Percentiles rank a stretch among this genome's conserved stretches.
These are phyloP conservation scores for Adansonia digitata DNA, from an alignment of 345 rosid species.

Conservation along the genomic window DNA sequence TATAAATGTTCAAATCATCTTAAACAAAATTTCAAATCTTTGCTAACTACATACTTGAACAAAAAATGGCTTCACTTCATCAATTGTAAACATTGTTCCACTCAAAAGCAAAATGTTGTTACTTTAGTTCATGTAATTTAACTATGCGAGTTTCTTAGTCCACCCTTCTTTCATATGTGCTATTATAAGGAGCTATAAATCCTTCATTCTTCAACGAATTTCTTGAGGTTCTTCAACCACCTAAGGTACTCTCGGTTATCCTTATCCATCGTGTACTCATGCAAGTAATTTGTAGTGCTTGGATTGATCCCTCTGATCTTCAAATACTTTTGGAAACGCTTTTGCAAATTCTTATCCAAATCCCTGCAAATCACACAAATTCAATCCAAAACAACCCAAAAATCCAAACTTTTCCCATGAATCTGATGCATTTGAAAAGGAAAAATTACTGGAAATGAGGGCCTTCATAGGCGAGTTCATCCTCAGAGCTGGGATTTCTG, in stretches of 20 bases:
- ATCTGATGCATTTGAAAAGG: neutral
- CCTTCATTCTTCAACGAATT: conserved; percentile 47
- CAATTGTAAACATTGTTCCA: neutral
- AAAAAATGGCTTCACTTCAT: neutral
- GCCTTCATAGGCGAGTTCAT: conserved; percentile 65
- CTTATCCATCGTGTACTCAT: conserved; percentile 88
- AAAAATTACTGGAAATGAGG: conserved; percentile 75
- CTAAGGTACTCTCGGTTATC: conserved; percentile 58
- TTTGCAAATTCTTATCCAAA: conserved; percentile 79
- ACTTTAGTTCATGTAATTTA: neutral
- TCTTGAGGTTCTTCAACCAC: conserved; percentile 75
- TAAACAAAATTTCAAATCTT: neutral
- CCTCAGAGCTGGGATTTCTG: conserved; percentile 49
- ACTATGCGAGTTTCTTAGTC: neutral
- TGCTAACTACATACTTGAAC: no score
- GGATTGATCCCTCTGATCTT: conserved; percentile 79
- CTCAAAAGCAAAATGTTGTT: neutral
- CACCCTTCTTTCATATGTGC: conserved; percentile 32
- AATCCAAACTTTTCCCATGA: neutral
- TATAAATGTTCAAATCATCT: no score
- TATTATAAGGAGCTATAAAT: neutral
- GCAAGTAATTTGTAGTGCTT: conserved; percentile 71
- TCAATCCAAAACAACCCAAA: neutral
- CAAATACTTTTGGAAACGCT: conserved; percentile 68
- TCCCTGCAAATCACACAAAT: conserved; percentile 39